Conservation (phyloP, 306 rosid species). For the Pyrus bretschneideri region DNA sequence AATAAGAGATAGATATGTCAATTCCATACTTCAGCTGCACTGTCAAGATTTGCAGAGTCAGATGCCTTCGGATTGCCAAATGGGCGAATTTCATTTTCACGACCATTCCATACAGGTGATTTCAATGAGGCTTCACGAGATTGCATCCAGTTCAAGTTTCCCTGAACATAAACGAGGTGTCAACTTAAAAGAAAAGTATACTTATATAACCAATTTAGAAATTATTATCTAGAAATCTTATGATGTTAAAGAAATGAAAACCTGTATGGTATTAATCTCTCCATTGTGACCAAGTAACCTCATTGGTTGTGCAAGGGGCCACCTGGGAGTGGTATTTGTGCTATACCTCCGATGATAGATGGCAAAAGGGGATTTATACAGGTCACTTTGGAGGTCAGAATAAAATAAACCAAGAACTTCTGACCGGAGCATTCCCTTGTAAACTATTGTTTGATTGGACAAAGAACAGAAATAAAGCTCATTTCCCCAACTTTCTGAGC, state of each 20-base stretch:
- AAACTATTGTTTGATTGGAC: constrained; percentile 92
- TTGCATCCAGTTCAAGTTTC: constrained; percentile 99
- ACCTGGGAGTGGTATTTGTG: constrained; percentile 96
- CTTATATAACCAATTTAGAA: constrained; percentile 6
- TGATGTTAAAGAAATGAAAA: constrained; percentile 26
- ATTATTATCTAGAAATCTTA: constrained; percentile 9
- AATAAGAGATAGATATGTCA: constrained; percentile 5
- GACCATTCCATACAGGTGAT: constrained; percentile 92
- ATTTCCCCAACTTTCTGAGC: constrained; percentile 83
- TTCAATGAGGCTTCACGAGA: constrained; percentile 85
- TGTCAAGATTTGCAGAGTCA: constrained; percentile 97
- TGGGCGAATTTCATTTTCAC: constrained; percentile 95
- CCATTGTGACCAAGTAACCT: constrained; percentile 97
- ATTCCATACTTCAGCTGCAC: constrained; percentile 85
- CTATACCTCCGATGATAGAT: constrained; percentile 98
- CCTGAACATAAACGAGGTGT: constrained; percentile 44
- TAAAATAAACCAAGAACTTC: constrained; percentile 92
- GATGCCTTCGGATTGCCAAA: constrained; percentile 89
- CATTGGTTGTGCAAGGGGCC: constrained; percentile 99
- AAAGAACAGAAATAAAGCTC: constrained; percentile 98
- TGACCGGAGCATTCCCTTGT: constrained; percentile 99
- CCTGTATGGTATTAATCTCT: constrained; percentile 99
- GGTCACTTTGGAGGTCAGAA: constrained; percentile 83
- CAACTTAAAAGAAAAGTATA: constrained; percentile 12
- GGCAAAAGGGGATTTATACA: constrained; percentile 83